These are phyloP conservation scores for Colletotrichum musicola DNA, from an alignment of 2,329 filamentous ascomycete species.

Conservation along the genomic window DNA sequence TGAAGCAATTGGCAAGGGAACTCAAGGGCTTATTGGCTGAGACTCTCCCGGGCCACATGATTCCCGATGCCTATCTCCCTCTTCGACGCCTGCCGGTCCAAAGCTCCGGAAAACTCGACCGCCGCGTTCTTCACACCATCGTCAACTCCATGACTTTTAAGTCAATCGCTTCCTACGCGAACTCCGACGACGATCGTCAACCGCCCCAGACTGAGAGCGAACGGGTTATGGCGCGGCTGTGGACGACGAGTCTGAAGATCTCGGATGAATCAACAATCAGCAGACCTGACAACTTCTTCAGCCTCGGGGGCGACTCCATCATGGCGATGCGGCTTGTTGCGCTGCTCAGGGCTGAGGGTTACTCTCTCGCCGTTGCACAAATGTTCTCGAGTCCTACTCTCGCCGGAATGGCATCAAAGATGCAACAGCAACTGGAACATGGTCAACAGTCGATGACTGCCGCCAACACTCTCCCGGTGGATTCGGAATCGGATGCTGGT, in stretches of 20 bases:
- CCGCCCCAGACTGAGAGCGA: constrained; percentile 1
- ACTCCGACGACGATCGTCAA: background rate
- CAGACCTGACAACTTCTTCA: constrained; percentile 40
- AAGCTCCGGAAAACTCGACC: constrained; percentile 25
- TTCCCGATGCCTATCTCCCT: constrained; percentile 20
- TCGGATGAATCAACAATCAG: background rate
- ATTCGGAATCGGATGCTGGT: background rate
- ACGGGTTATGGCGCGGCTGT: constrained; percentile 10
- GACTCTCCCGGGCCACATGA: constrained; percentile 17
- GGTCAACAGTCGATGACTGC: background rate
- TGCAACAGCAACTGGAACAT: background rate
- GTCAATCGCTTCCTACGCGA: constrained; percentile 3
- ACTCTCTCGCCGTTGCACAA: constrained; percentile 37
- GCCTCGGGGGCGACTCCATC: constrained; percentile 43
- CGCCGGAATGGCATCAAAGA: constrained; percentile 30
- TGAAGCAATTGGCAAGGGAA: background rate
- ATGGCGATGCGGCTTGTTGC: constrained; percentile 44
- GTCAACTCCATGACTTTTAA: constrained; percentile 21
- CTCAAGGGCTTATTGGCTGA: constrained; percentile 1
- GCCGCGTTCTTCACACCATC: background rate
- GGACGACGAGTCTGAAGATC: constrained; percentile 32
- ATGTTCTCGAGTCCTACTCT: constrained; percentile 35
- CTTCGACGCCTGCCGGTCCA: background rate
- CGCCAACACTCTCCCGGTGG: background rate
- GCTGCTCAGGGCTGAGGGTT: constrained; percentile 35